Percentiles rank a stretch among this genome's conserved stretches.
phyloP scores from a whole-genome alignment of 2,329 filamentous ascomycete species.

The Aspergillus intermedius region DNA sequence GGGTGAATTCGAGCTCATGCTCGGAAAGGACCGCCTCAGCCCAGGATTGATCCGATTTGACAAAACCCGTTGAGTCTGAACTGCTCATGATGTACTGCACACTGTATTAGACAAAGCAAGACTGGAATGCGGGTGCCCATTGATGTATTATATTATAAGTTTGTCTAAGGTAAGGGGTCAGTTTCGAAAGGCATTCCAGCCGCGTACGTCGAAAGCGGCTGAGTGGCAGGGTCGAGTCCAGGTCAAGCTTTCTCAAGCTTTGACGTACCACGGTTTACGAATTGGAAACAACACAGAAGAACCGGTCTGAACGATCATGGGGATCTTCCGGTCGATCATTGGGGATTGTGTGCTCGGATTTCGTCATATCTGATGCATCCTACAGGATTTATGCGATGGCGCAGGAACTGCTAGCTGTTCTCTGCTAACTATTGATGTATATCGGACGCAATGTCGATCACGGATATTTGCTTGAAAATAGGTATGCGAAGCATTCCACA shows the following conservation, averaged over 20 bases:
- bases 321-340: background rate
- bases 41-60: background rate
- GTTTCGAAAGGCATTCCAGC: background rate
- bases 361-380: background rate
- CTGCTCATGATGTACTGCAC: background rate
- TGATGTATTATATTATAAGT: background rate
- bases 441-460: background rate
- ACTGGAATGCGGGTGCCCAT: background rate
- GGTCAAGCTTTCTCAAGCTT: background rate
- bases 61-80: background rate
- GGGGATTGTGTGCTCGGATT: background rate
- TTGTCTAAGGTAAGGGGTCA: background rate
- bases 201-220: too few species aligned
- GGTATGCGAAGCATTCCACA: too few species aligned
- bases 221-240: background rate
- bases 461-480: background rate
- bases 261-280: background rate
- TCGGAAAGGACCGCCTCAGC: slow-evolving; percentile 9
- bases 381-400: background rate
- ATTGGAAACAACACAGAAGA: too few species aligned
- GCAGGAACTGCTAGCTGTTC: too few species aligned
- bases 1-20: slow-evolving; percentile 22
- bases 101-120: background rate
- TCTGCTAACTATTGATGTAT: too few species aligned
- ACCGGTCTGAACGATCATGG: background rate